Percentiles rank a stretch among this genome's conserved stretches.
Evolutionary conservation across 2,329 filamentous ascomycete species (phyloP).

Genomic region (Aspergillus sp.): DNA sequence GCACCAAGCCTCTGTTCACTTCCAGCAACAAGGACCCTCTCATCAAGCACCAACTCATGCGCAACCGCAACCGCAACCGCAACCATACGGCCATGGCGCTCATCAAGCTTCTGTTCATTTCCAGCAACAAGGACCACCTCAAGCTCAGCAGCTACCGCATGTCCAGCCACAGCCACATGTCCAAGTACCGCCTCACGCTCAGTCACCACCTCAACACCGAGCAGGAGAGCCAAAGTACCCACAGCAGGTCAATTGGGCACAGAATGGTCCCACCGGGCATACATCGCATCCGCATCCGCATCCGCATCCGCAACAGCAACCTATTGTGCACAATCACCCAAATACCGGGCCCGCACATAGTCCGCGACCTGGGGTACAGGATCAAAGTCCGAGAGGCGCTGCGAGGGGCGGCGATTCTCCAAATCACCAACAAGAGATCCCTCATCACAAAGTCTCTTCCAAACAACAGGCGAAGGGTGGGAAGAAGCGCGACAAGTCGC

Average conservation of each 20-base stretch:
- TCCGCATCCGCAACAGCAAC: not conserved
- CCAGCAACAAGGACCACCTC: not conserved
- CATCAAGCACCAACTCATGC: not conserved
- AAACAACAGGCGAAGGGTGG: not conserved
- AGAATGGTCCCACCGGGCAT: not conserved
- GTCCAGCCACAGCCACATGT: constrained; percentile 6
- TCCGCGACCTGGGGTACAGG: constrained; percentile 8
- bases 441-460: not conserved
- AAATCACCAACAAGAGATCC: constrained; percentile 8
- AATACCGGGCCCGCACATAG: not conserved
- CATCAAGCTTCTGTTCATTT: constrained; percentile 17
- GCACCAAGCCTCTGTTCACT: constrained; percentile 19
- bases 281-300: not conserved
- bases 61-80: constrained; percentile 10
- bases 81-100: constrained; percentile 8
- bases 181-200: not conserved
- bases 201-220: constrained; percentile 12
- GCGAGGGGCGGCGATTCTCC: constrained; percentile 2
- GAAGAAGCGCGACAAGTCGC: constrained; percentile 9
- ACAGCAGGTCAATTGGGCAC: constrained; percentile 15
- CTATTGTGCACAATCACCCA: constrained; percentile 5
- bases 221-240: constrained; percentile 4
- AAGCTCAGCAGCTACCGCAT: constrained; percentile 1
- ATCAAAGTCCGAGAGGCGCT: constrained; percentile 4
- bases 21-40: constrained; percentile 17